Percentiles rank a stretch among this genome's conserved stretches.
Evolutionary conservation across 2,329 filamentous ascomycete genomes (phyloP).

Genomic region (Paraconiothyrium sp.): DNA sequence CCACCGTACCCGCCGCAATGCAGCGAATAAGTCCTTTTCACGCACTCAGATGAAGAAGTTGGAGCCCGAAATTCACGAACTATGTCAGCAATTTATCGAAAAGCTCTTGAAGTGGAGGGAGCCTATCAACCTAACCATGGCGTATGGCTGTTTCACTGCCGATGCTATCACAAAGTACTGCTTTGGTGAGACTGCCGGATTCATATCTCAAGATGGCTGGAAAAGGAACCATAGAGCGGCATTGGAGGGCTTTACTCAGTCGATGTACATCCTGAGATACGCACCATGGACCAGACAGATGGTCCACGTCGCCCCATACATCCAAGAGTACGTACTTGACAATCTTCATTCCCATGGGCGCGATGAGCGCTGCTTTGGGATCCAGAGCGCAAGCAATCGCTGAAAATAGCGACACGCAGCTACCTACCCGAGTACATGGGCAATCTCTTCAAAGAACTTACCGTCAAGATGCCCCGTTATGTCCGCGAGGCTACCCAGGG

Average conservation of each 20-base stretch:
- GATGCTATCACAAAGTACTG: constrained; percentile 7
- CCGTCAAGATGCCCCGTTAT: constrained; percentile 5
- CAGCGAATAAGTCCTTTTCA: not conserved
- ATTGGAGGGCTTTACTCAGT: constrained; percentile 8
- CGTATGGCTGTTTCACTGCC: constrained; percentile 8
- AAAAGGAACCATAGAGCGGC: constrained; percentile 5
- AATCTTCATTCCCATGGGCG: constrained; percentile 4
- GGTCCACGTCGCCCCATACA: constrained; percentile 1
- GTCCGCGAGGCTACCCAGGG: constrained; percentile 5
- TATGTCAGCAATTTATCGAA: constrained; percentile 7
- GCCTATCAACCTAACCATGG: constrained; percentile 5
- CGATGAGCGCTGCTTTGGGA: not conserved
- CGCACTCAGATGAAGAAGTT: not conserved
- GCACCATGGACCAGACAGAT: constrained; percentile 8
- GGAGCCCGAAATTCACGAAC: constrained; percentile 9
- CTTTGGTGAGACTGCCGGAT: constrained; percentile 6
- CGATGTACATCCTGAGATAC: constrained; percentile 6
- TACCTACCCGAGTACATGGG: constrained; percentile 6
- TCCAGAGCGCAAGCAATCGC: constrained; percentile 2
- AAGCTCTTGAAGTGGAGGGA: constrained; percentile 5
- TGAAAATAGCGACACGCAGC: not conserved
- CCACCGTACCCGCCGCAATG: not conserved
- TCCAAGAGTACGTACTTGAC: constrained; percentile 5
- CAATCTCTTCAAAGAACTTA: constrained; percentile 8
- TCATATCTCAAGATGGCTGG: constrained; percentile 7